phyloP scores from a whole-genome alignment of 768 basidiomycete species.

The Mycena polygramma region DNA sequence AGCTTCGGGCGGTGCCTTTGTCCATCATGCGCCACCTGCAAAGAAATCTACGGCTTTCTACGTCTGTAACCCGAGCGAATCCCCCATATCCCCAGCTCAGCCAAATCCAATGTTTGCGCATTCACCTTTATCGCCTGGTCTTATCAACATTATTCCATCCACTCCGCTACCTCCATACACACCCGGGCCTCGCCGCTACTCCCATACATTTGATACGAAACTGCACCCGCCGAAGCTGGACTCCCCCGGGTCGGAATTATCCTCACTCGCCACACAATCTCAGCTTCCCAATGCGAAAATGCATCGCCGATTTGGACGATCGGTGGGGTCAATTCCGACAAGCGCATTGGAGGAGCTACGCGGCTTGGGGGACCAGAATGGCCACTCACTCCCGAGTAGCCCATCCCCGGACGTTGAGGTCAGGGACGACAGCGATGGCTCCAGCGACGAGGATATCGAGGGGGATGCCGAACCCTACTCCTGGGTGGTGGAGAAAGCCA shows the following conservation, averaged over 20 bases:
- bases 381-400: not conserved
- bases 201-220: not conserved
- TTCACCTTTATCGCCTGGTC: not conserved
- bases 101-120: not conserved
- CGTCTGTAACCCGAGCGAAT: conserved; percentile 26
- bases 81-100: conserved; percentile 22
- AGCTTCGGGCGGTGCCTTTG: conserved; percentile 23
- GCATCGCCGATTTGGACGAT: conserved; percentile 27
- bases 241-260: not conserved
- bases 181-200: not conserved
- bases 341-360: conserved; percentile 23
- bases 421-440: not conserved
- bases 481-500: conserved; percentile 22
- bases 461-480: conserved; percentile 10
- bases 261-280: not conserved
- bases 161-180: conserved; percentile 25
- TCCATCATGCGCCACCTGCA: not conserved
- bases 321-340: conserved; percentile 20
- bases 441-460: conserved; percentile 8
- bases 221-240: not conserved
- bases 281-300: not conserved
- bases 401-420: not conserved
- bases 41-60: conserved; percentile 2
- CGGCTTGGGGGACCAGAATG: conserved; percentile 5
- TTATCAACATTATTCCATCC: conserved; percentile 10